Base-by-base conservation (phyloP, 2,329 filamentous ascomycete species). In the Phyllosticta citriasiana region DNA sequence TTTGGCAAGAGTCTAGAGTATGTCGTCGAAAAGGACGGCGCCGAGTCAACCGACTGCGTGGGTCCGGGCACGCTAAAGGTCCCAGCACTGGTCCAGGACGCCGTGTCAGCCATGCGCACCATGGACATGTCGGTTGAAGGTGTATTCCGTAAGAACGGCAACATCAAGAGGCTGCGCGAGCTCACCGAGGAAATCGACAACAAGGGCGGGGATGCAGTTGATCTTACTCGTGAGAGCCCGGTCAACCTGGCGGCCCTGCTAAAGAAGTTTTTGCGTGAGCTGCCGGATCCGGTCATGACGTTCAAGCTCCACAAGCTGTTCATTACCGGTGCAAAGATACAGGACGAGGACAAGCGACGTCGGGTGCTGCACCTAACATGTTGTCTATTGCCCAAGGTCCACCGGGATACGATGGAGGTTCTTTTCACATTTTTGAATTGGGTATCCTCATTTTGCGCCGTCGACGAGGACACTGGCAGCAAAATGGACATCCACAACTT, bases 401-500 rank as follows among this genome's bases (percentile, higher is more conserved):
- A 99, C 72, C 85, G 94, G 63, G 94, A 99, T 74, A 92, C 89
- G 19, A 86, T 99, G 74, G 94, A 99, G 75, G 91, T 99, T 52
- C 77, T 99, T 1, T 97, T 97, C 76, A 89, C 87, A 57, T 99
- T 99, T 80, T 81, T 99, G 55, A 96, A 96, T 70, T 99, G 94
- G 93, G 91, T 92, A 4, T 91, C 92, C 4, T 96, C 92, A 1
- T 99, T 99, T 79, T 93, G 95, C 64, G 92, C 97, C 70, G 87
- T 99, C 14, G 94, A 99, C 68, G 94, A 99, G 70, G 94, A 99
- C 72, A 89, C 88, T 24, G 94, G 94, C 26, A 97, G 93, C 67
- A 97, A 97, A 80, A 99, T 99, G 94, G 94, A 99, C 72, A 89
- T 96, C 59, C 91, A 96, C 78, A 99, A 99, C 70, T 82, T 99